Percentiles rank a stretch among this genome's conserved stretches.
Evolutionary conservation across 208 protist genomes (phyloP).

Genomic region (Leishmania martiniquensis): DNA sequence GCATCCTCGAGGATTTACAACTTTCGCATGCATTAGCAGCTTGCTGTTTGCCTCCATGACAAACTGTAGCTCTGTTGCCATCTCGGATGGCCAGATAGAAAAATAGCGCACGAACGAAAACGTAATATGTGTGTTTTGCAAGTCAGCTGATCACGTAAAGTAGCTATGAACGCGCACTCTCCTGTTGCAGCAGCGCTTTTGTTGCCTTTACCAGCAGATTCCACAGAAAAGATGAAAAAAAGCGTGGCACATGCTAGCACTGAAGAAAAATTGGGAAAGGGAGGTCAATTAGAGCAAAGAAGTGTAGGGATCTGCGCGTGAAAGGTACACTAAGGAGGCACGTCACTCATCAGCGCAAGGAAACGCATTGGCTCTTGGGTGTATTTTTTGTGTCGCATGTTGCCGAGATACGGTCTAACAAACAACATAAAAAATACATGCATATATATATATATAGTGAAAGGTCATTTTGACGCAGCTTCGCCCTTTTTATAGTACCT

Average conservation of each 20-base stretch:
- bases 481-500: background rate
- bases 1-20: conserved; percentile 56
- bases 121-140: background rate
- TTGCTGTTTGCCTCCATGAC: conserved; percentile 38
- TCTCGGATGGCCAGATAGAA: background rate
- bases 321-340: background rate
- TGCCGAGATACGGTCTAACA: background rate
- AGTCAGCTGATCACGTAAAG: background rate
- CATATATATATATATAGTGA: no score
- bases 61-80: conserved; percentile 18
- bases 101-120: background rate
- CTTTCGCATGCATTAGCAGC: conserved; percentile 46
- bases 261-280: conserved; percentile 14
- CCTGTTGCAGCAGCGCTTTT: background rate
- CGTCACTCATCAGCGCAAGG: background rate
- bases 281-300: background rate
- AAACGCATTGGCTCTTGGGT: background rate
- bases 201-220: background rate
- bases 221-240: conserved; percentile 18
- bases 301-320: background rate
- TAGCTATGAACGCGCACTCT: background rate
- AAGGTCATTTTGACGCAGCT: no score
- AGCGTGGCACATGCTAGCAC: background rate
- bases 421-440: no score
- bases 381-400: background rate